Conservation (phyloP, 352 stramenopile species). For the Globisporangium cylindrosporum region DNA sequence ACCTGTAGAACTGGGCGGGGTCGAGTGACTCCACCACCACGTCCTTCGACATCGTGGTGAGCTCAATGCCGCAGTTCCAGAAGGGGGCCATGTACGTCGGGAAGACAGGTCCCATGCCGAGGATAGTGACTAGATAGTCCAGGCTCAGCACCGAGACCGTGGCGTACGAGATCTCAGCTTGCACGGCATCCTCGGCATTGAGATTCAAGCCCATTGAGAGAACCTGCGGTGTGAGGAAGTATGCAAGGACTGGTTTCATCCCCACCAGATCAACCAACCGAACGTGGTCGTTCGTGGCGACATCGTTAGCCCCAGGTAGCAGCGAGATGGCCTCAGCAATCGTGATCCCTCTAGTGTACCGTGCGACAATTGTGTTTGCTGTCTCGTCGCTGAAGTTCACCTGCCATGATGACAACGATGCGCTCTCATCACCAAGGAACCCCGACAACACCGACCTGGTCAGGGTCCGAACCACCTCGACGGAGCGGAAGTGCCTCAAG, state of each 20-base stretch:
- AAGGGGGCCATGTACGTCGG: conserved; percentile 37
- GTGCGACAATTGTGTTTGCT: conserved; percentile 23
- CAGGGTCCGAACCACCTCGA: conserved; percentile 30
- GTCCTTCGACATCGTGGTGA: conserved; percentile 37
- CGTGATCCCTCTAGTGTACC: conserved; percentile 28
- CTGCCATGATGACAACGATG: conserved; percentile 15
- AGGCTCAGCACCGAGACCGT: conserved; percentile 27
- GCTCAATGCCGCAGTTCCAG: conserved; percentile 41
- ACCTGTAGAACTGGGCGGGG: conserved; percentile 20
- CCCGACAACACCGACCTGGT: conserved; percentile 39
- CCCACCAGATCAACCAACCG: conserved; percentile 30
- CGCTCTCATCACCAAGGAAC: conserved; percentile 18
- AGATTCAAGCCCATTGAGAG: conserved; percentile 37
- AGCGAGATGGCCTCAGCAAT: conserved; percentile 21
- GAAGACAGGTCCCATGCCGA: conserved; percentile 34
- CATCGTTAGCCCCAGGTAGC: conserved; percentile 15
- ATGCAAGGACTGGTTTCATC: conserved; percentile 18
- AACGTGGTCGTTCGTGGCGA: conserved; percentile 22
- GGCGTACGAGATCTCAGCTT: conserved; percentile 38
- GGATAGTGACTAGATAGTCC: conserved; percentile 30
- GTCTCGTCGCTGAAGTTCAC: conserved; percentile 19
- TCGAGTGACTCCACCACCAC: conserved; percentile 26
- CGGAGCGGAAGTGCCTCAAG: conserved; percentile 35
- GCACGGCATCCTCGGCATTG: conserved; percentile 33
- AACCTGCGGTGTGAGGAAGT: conserved; percentile 29